Evolutionary conservation across 116 monocot species (phyloP).

Genomic region (Zostera marina): DNA sequence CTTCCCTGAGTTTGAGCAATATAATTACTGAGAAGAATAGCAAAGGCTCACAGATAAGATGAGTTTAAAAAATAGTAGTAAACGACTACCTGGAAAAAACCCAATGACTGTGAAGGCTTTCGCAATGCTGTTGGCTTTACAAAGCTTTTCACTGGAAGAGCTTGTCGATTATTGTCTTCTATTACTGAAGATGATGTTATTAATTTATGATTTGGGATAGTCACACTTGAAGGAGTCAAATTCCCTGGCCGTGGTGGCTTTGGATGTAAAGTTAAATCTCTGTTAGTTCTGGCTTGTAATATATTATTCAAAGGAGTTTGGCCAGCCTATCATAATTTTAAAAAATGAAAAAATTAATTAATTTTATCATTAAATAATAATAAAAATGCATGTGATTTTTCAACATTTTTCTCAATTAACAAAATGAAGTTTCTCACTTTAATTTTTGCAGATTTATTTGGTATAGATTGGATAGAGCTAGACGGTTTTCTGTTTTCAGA

Average conservation of each 20-base stretch:
- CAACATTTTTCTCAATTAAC: too few species aligned
- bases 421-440: not conserved
- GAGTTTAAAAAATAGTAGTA: not conserved
- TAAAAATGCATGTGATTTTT: too few species aligned
- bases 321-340: not conserved
- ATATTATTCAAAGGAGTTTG: not conserved
- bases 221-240: not conserved
- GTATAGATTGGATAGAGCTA: not conserved
- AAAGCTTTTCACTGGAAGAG: not conserved
- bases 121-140: slow-evolving; percentile 19
- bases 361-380: too few species aligned
- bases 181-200: slow-evolving; percentile 4
- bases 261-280: slow-evolving; percentile 7
- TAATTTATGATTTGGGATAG: not conserved
- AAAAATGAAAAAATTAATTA: not conserved
- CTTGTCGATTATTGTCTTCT: not conserved
- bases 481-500: not conserved
- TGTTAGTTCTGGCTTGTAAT: not conserved
- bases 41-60: not conserved
- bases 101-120: slow-evolving; percentile 24
- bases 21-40: not conserved
- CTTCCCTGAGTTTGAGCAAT: slow-evolving; percentile 3
- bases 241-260: slow-evolving; percentile 4
- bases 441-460: not conserved
- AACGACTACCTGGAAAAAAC: slow-evolving; percentile 21